Base-by-base conservation (phyloP, 306 rosid genomes). In the Acmispon strigosus region DNA sequence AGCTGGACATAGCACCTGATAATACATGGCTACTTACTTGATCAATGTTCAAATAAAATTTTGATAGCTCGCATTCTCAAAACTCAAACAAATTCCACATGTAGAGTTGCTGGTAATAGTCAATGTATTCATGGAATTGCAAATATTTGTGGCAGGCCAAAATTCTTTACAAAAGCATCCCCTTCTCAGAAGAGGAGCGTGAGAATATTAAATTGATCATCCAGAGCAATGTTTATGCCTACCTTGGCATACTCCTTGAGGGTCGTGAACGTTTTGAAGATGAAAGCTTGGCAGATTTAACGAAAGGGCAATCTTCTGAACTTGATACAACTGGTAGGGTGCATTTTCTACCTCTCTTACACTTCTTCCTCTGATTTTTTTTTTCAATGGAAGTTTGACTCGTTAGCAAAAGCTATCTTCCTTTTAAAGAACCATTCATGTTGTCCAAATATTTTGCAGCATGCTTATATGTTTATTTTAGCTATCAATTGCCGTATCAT, bases 261-360 rank as follows among this genome's bases (percentile, higher is more conserved):
- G 99, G 97, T 3, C 97, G 99, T 10, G 99, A 95, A 74, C 95
- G 82, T 47, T 95, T 89, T 82, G 99, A 95, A 83, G 99, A 95
- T 64, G 97, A 95, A 81, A 63, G 62, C 70, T 85, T 81, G 78
- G 86, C 76, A 65, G 90, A 83, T 81, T 75, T 47, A 56, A 79
- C 73, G 78, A 69, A 73, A 66, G 78, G 73, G 47, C 86, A 77
- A 44, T 70, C 82, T 34, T 84, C 86, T 39, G 75, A 27, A 43
- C 76, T 36, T 67, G 95, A 84, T 45, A 60, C 79, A 19, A 39
- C 76, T 56, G 92, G 97, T 89, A 78, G 12, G 69, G 13, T 58
- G n/a, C 53, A 68, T 45, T 67, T 13, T 60, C 61, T 62, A 32
- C 64, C 53, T 58, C 50, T 49, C 14, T 43, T 84, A 65, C 73